Base-by-base conservation (phyloP, 2,329 filamentous ascomycete species). In the Cordyceps javanica region DNA sequence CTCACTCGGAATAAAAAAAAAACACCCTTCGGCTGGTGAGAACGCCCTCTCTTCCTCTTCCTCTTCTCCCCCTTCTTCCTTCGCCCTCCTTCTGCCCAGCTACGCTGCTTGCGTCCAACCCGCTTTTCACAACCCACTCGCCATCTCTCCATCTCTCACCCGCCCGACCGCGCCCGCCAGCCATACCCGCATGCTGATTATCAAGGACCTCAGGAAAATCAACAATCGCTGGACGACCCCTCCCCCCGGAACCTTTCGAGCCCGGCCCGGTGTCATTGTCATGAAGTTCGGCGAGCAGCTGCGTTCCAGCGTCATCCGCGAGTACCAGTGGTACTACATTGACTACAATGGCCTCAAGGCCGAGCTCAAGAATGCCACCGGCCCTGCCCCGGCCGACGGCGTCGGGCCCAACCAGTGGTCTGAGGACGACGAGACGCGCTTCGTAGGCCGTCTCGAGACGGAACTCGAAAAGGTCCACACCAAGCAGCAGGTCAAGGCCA, bases 251-350 rank as follows among this genome's bases (percentile, higher is more conserved):
- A 64, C 52, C 30, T 72, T 70, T 66, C 70, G 66, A 62, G 70
- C 76, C 62, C 69, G 70, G 34, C 82, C 80, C 45, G 81, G 81
- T 60, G 71, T 78, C 62, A 70, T 84, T 75, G 77, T 82, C 77
- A 87, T 87, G 84, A 87, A 87, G 81, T 99, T 97, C 80, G 94
- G 94, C 72, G 90, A 97, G 75, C 92, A 99, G 81, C 86, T 99
- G 68, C 91, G 91, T 63, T 93, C 91, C 68, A 97, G 92, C 71
- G 83, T 96, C 69, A 96, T 97, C 75, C 91, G 90, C 79, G 92
- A 97, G 76, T 99, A 95, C 77, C 87, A 92, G 73, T 96, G 92
- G 87, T 91, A 96, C 79, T 99, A 99, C 77, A 97, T 99, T 75
- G 89, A 91, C 75, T 99, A 99, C 77, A 92, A 97, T 72, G 90